Percentiles rank a stretch among this genome's conserved stretches.
Conservation (phyloP, 208 protist species). For the Acanthamoeba comandoni region DNA sequence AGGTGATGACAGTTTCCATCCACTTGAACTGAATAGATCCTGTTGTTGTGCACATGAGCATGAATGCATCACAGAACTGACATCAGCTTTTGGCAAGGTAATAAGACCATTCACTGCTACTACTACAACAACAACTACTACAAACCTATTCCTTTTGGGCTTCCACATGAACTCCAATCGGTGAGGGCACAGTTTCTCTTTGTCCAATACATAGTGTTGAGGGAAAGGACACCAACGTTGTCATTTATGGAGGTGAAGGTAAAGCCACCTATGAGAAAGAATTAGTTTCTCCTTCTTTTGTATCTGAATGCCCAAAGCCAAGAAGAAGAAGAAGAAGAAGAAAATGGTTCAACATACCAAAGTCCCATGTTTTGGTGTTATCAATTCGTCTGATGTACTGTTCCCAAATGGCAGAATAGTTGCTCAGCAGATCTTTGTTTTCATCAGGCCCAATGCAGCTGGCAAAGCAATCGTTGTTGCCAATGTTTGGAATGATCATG, state of each 20-base stretch:
- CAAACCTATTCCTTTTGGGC: background rate
- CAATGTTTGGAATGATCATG: background rate
- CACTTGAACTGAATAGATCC: constrained; percentile 1
- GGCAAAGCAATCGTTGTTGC: constrained; percentile 26
- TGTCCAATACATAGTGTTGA: constrained; percentile 7
- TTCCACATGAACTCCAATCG: background rate
- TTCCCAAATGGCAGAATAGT: background rate
- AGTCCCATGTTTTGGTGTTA: background rate
- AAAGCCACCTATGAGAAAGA: background rate
- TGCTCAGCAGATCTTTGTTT: background rate
- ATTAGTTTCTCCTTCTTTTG: too few relatives aligned
- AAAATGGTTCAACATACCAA: background rate
- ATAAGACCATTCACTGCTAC: too few relatives aligned
- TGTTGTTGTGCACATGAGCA: too few relatives aligned
- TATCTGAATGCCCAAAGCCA: too few relatives aligned
- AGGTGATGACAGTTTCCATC: background rate
- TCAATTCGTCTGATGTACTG: background rate
- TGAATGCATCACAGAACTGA: too few relatives aligned
- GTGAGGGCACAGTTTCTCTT: constrained; percentile 23
- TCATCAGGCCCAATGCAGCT: background rate
- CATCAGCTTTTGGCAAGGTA: too few relatives aligned
- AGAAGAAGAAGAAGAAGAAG: background rate
- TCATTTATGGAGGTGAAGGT: background rate
- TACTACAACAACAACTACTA: too few relatives aligned
- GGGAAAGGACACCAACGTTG: constrained; percentile 2